Percentiles rank a stretch among this genome's conserved stretches.
phyloP scores from a whole-genome alignment of 371 early-diverging fungal species.

The Mucor racemosus region DNA sequence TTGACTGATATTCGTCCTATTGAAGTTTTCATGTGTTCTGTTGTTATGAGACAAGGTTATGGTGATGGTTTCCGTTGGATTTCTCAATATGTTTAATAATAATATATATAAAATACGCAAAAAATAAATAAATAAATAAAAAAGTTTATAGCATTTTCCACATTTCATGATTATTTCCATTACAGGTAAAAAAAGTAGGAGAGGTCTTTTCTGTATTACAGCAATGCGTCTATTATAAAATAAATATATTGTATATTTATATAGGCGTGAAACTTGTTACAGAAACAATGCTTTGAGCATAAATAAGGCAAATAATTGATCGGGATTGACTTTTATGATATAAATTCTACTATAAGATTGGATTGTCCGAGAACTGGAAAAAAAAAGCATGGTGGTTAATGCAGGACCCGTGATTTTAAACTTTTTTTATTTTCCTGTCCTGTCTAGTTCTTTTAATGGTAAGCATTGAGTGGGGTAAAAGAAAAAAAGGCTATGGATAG shows the following conservation, averaged over 20 bases:
- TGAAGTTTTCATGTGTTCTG: constrained; percentile 98
- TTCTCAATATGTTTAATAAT: constrained; percentile 80
- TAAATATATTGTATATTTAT: background rate
- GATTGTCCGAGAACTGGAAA: background rate
- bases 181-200: background rate
- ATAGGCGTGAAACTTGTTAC: background rate
- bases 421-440: background rate
- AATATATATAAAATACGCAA: background rate
- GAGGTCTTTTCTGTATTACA: background rate
- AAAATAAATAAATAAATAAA: background rate
- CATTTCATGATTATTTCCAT: background rate
- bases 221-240: background rate
- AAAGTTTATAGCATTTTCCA: too few relatives aligned
- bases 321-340: constrained; percentile 6
- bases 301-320: background rate
- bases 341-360: too few relatives aligned
- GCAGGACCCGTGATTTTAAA: constrained; percentile 6
- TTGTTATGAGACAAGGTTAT: constrained; percentile 97
- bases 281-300: background rate
- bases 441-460: constrained; percentile 11
- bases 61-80: constrained; percentile 97
- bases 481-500: background rate
- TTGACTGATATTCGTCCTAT: constrained; percentile 93
- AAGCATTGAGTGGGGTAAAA: constrained; percentile 6
- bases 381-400: background rate